Evolutionary conservation across 2,329 filamentous ascomycete species (phyloP), one percentile per base, ranked within the genome.

Genomic region (Colletotrichum spinosum): DNA sequence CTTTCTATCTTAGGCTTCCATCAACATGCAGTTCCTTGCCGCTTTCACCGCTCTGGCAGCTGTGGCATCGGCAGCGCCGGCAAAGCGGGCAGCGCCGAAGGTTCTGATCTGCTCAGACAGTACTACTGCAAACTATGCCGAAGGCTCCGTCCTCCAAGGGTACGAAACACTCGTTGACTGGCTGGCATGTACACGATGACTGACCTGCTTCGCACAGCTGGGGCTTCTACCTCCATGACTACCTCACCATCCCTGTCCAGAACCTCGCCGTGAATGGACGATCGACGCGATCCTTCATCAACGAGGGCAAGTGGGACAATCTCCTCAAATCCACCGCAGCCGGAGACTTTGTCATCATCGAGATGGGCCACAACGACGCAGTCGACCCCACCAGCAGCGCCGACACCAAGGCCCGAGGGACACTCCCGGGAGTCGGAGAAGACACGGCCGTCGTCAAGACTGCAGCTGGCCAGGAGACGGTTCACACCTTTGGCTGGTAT

Each of bases 291-390:
- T 69, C 68, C 15, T 70, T 70, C 61, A 71, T 71, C 37, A 69
- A 64, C 49, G 65, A 70, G 50, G 70, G 70, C 11, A 59, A 59
- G n/a, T 70, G 70, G 70, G 38, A 46, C 5, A 35, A 48, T 3
- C 55, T 72, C 4, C 55, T 72, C 12, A 46, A 57, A 6, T 39
- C 52, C 2, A 69, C 67, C 5, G n/a, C 33, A 7, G 25, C 56
- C 17, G 69, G 70, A 4, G 69, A 72, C 65, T 70, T 66, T 42
- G 70, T 72, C 2, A 17, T 72, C 10, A 71, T 72, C 37, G 71
- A 72, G 55, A 72, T 72, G 69, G 70, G 71, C 52, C 71, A 72
- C 57, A 72, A 72, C 54, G 71, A 72, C 56, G 69, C 71, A 34
- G 71, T 65, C 3, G 71, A 72, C 25, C 70, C 70, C 0, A 69